phyloP scores from a whole-genome alignment of 2,329 filamentous ascomycete species.

The Aspergillus spinulosporus region DNA sequence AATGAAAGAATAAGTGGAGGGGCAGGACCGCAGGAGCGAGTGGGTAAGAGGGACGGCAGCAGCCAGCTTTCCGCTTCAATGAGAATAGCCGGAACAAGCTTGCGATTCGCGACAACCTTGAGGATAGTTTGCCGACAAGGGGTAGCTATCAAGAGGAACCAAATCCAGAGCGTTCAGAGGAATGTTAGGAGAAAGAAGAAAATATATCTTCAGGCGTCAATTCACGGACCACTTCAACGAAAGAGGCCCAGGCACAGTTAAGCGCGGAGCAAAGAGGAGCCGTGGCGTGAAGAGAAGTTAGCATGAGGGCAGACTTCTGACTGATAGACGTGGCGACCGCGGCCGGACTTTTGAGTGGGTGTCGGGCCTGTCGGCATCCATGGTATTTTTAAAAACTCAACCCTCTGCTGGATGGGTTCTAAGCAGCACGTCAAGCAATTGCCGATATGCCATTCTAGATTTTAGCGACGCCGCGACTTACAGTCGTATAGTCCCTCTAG shows the following conservation, averaged over 20 bases:
- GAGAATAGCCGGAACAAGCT: not conserved
- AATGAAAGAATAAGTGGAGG: not conserved
- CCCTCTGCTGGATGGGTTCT: conserved; percentile 1
- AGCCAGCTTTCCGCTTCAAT: not conserved
- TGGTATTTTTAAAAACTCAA: not conserved
- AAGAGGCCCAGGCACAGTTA: conserved; percentile 13
- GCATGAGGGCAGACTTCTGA: not conserved
- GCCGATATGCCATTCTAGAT: not conserved
- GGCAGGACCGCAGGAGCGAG: not conserved
- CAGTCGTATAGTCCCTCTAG: not conserved
- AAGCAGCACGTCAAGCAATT: not conserved
- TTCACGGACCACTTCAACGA: conserved; percentile 11
- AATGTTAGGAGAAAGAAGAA: not conserved
- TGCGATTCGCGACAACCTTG: not conserved
- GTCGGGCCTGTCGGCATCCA: not conserved
- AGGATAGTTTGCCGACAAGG: not conserved
- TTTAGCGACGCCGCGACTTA: not conserved
- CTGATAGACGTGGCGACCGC: conserved; percentile 3
- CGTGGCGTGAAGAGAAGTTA: not conserved
- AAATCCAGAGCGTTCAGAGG: not conserved
- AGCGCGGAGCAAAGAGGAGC: conserved; percentile 2
- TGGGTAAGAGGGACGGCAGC: not conserved
- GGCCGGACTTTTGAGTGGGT: conserved; percentile 5
- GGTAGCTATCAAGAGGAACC: conserved; percentile 4
- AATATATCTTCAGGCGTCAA: conserved; percentile 3